These are phyloP conservation scores for Penicillium manginii DNA, from an alignment of 495 filamentous ascomycete genomes.

Conservation along the genomic window DNA sequence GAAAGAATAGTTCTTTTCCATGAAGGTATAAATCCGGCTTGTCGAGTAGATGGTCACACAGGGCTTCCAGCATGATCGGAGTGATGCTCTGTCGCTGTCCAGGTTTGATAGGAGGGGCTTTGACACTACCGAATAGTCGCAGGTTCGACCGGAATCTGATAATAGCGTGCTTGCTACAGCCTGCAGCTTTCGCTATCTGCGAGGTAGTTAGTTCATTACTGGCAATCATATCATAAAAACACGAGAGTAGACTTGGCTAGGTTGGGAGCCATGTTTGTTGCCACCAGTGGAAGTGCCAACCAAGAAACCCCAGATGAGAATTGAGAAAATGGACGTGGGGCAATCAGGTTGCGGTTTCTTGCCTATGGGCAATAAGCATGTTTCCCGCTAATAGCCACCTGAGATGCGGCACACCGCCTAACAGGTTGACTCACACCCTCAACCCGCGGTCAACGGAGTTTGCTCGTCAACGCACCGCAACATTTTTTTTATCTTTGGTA, in stretches of 20 bases:
- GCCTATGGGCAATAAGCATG: too few relatives aligned
- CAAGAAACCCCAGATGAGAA: not conserved
- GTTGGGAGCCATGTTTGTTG: constrained; percentile 6
- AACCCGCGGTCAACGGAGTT: too few relatives aligned
- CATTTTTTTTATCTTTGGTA: too few relatives aligned
- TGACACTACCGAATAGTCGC: constrained; percentile 28
- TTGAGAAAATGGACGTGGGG: not conserved
- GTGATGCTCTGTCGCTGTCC: constrained; percentile 27
- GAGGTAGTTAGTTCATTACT: constrained; percentile 8
- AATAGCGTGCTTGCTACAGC: not conserved
- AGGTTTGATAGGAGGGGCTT: constrained; percentile 24
- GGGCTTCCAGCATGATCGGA: constrained; percentile 28
- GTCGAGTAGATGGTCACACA: constrained; percentile 36
- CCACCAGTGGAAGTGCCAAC: constrained; percentile 10
- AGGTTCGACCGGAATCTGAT: constrained; percentile 29
- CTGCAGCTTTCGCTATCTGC: constrained; percentile 18
- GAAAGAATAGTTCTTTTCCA: constrained; percentile 14
- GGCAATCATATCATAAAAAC: constrained; percentile 3
- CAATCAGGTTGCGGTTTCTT: not conserved
- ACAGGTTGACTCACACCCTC: too few relatives aligned
- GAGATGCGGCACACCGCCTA: too few relatives aligned
- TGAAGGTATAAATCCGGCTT: constrained; percentile 26
- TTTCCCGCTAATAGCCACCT: too few relatives aligned
- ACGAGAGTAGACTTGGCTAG: constrained; percentile 4
- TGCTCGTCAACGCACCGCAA: too few relatives aligned